These are phyloP conservation scores for Monosporascus sp. DNA, from an alignment of 2,329 filamentous ascomycete genomes.

Conservation along the genomic window DNA sequence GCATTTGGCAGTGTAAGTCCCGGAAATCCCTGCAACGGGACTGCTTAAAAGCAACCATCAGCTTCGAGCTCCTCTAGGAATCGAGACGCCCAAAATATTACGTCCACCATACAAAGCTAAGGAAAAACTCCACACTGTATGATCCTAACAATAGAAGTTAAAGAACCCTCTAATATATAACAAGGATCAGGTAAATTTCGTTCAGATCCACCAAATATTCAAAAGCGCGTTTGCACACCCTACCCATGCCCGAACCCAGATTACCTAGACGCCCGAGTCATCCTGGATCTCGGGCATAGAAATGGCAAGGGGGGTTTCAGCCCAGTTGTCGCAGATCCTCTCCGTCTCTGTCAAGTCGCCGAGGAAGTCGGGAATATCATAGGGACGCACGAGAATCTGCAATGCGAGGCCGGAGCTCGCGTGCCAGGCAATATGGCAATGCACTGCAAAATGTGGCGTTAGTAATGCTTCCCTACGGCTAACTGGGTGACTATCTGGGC, in stretches of 20 bases:
- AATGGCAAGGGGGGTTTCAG: not conserved
- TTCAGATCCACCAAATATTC: no score
- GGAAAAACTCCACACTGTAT: not conserved
- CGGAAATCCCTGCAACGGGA: not conserved
- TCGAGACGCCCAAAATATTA: not conserved
- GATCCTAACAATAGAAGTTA: no score
- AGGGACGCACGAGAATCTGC: slow-evolving; percentile 18
- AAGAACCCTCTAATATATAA: no score
- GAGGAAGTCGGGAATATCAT: slow-evolving; percentile 3
- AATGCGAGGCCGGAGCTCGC: slow-evolving; percentile 19
- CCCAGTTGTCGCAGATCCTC: slow-evolving; percentile 8
- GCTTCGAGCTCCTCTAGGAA: not conserved
- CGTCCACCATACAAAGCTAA: not conserved
- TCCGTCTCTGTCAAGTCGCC: slow-evolving; percentile 5
- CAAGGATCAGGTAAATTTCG: no score
- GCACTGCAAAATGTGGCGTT: not conserved
- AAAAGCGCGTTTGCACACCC: no score
- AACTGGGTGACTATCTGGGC: not conserved
- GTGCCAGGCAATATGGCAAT: slow-evolving; percentile 25
- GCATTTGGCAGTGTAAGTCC: not conserved
- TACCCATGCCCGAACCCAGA: no score
- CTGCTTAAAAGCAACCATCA: not conserved
- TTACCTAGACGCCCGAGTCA: slow-evolving; percentile 8
- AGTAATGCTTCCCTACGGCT: not conserved
- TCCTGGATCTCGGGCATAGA: slow-evolving; percentile 2